Conservation (phyloP, 2,329 filamentous ascomycete species). For the Aspergillus pseudoviridinutans region DNA sequence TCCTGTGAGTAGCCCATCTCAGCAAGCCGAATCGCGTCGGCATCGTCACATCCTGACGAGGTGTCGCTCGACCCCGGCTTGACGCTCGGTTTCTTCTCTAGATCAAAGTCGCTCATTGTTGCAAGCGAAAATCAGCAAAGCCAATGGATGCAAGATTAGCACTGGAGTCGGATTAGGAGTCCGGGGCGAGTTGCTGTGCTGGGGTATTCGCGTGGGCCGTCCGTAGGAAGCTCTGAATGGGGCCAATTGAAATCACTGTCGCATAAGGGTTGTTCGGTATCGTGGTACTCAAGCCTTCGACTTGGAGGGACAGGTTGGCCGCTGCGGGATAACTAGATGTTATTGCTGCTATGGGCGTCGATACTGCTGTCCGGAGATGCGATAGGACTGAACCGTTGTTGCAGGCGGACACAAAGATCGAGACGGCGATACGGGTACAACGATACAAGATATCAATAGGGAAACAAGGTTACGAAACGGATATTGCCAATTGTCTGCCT, state of each 20-base stretch:
- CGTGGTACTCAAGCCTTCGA: slow-evolving; percentile 1
- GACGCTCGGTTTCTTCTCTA: slow-evolving; percentile 18
- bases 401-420: slow-evolving; percentile 6
- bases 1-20: slow-evolving; percentile 48
- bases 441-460: neutral
- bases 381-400: neutral
- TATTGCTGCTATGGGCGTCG: slow-evolving; percentile 9
- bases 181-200: slow-evolving; percentile 2
- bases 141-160: slow-evolving; percentile 8
- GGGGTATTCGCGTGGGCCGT: slow-evolving; percentile 3
- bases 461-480: slow-evolving; percentile 11
- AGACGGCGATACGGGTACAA: slow-evolving; percentile 10
- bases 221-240: slow-evolving; percentile 3
- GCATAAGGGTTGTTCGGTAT: slow-evolving; percentile 10
- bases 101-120: slow-evolving; percentile 15
- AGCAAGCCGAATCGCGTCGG: slow-evolving; percentile 42
- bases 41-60: slow-evolving; percentile 15
- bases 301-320: slow-evolving; percentile 3
- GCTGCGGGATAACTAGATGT: slow-evolving; percentile 7
- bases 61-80: slow-evolving; percentile 10
- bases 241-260: slow-evolving; percentile 5
- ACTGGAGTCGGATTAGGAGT: slow-evolving; percentile 1
- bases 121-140: slow-evolving; percentile 1
- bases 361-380: neutral
- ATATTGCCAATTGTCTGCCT: slow-evolving; percentile 10